Base-by-base conservation (phyloP, 2,329 filamentous ascomycete species). In the Teratosphaeria gauchensis region DNA sequence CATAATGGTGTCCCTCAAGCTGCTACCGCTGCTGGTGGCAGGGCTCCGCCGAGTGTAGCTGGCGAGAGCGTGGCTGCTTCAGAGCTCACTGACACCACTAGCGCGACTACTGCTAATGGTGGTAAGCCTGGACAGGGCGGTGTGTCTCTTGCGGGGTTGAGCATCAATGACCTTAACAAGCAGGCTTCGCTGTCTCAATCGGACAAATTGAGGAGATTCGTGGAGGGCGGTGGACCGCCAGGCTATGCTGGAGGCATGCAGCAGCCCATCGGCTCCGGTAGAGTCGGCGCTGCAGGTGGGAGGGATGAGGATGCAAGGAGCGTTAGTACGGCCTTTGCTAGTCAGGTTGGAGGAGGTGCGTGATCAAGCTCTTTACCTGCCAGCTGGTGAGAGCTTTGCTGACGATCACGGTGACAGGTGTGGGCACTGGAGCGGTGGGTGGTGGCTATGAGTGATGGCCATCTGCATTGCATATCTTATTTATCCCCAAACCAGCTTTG, bases 271-370 rank as follows among this genome's bases (percentile, higher is more conserved):
- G 69, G 69, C 24, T 56, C 90, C 84, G 69, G 86, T 83, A 56
- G 79, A 76, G 59, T 87, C 86, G 46, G 58, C 58, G 19, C 59
- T 35, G 46, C 38, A 14, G 53, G 30, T 35, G 56, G 33, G n/a
- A 75, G 87, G 62, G 94, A 99, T 66, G 94, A 99, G 65, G 94
- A 97, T 72, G 90, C 94, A 69, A 90, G 94, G 76, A 97, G 92
- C 75, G 85, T 97, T 69, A 96, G 90, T 70, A 97, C 94, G 56
- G 92, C 92, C 54, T 99, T 97, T 77, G 92, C 92, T 62, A 96
- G 91, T 77, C 94, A 97, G 75, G 85, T 96, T 65, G 91, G 90
- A 24, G 71, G 70, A 32, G 54, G 35, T 19, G 51, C n/a, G 21
- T 48, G 54, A n/a, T 56, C 30, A 24, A 53, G 38, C 33, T 52